phyloP scores from a whole-genome alignment of 2,329 filamentous ascomycete species.

The Colletotrichum noveboracense region DNA sequence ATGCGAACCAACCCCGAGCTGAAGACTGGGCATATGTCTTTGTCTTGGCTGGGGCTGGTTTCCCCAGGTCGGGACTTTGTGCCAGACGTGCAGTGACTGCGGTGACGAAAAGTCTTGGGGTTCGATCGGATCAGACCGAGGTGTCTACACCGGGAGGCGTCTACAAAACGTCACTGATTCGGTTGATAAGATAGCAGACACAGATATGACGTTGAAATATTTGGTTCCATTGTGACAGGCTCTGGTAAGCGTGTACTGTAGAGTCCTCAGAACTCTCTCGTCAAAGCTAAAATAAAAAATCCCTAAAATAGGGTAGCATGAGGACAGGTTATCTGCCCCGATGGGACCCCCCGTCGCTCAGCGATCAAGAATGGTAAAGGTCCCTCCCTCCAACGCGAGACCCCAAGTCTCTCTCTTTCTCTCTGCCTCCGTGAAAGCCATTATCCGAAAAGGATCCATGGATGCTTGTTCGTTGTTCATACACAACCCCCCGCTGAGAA shows the following conservation, averaged over 20 bases:
- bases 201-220: background rate
- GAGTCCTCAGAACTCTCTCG: background rate
- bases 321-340: background rate
- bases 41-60: background rate
- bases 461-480: slow-evolving; percentile 7
- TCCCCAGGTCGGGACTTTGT: background rate
- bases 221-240: background rate
- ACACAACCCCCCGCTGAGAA: background rate
- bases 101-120: background rate
- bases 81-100: background rate
- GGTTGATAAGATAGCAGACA: background rate
- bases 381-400: background rate
- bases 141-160: background rate
- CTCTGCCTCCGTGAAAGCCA: background rate
- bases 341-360: background rate
- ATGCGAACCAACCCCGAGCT: background rate
- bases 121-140: slow-evolving; percentile 13
- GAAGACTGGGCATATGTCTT: background rate
- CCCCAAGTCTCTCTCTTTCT: background rate
- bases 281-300: background rate
- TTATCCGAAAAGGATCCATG: background rate
- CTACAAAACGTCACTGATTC: background rate
- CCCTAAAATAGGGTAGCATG: background rate
- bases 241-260: slow-evolving; percentile 8
- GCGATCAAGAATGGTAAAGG: slow-evolving; percentile 2